These are phyloP conservation scores for Glycine soja DNA, from an alignment of 306 rosid species.

Conservation along the genomic window DNA sequence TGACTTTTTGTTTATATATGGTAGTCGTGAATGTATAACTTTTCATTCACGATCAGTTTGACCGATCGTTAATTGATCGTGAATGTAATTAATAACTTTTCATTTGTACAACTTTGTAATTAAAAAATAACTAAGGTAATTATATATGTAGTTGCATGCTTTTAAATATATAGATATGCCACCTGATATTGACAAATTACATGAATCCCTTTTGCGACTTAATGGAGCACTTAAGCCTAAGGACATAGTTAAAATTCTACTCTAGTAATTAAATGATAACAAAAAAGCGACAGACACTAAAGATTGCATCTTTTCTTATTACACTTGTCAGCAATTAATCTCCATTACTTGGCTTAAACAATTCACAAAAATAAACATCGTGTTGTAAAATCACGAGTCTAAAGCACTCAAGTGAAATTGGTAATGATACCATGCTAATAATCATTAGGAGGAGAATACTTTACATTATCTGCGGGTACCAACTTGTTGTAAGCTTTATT, in stretches of 20 bases:
- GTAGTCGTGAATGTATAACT: too few species aligned
- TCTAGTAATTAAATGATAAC: conserved; percentile 36
- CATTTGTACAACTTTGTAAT: background rate
- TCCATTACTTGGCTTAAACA: conserved; percentile 50
- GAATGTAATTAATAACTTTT: background rate
- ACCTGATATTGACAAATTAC: conserved; percentile 46
- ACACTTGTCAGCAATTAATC: conserved; percentile 54
- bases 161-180: conserved; percentile 25
- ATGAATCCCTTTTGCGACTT: conserved; percentile 31
- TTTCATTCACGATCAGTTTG: too few species aligned
- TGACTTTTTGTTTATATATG: conserved; percentile 29
- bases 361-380: conserved; percentile 35
- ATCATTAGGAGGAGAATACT: conserved; percentile 49
- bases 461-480: conserved; percentile 57
- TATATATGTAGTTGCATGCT: conserved; percentile 28
- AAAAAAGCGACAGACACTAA: conserved; percentile 44
- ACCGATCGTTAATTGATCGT: background rate
- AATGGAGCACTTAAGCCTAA: conserved; percentile 56
- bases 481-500: conserved; percentile 50
- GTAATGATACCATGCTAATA: conserved; percentile 45
- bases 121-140: conserved; percentile 3
- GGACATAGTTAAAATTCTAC: conserved; percentile 33
- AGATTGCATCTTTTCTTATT: conserved; percentile 44
- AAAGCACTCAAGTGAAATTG: conserved; percentile 55
- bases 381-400: conserved; percentile 46